Base-by-base conservation (phyloP, 2,329 filamentous ascomycete species). In the Thielaviopsis euricoi region DNA sequence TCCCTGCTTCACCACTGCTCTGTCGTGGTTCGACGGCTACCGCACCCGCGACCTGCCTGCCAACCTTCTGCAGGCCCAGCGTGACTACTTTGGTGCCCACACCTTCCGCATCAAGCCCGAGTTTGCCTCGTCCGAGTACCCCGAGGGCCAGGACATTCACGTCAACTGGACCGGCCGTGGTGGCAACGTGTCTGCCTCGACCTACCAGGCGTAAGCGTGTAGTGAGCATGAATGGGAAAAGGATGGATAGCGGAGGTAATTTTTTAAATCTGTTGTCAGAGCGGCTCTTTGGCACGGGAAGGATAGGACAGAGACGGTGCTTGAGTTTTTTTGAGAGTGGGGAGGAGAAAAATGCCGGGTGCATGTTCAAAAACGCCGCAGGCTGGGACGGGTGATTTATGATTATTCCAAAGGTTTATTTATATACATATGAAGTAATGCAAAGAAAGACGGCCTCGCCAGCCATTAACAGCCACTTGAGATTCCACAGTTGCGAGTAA, bases 91-190 rank as follows among this genome's bases (percentile, higher is more conserved):
- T 71, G 93, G 93, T 72, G 87, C 87, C 63, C 87, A 93, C 79
- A 93, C 87, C 65, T 93, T 93, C 84, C 77, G 77, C 67, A 81
- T 93, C 76, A 91, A 93, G 85, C 86, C 87, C 61, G 86, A 91
- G 76, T 68, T 66, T 64, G 86, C 86, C 66, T 86, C 68, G 72
- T 82, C 77, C 60, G 89, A 89, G 76, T 95, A 94, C 78, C 85
- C 84, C 64, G 82, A 79, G 66, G 89, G 85, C 73, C 77, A 89
- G 76, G 83, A 97, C 73, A 93, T 91, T 71, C 93, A 98, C 82
- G 89, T 97, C 74, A 98, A 98, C 87, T 98, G 93, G 93, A 98
- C 93, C 66, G 93, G 93, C 68, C 87, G 93, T 72, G 93, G 93
- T 71, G 93, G 93, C 70, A 93, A 97, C 71, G 87, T 98, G 64